Base-by-base conservation (phyloP, 2,329 filamentous ascomycete species). In the Aspergillus novoparasiticus region DNA sequence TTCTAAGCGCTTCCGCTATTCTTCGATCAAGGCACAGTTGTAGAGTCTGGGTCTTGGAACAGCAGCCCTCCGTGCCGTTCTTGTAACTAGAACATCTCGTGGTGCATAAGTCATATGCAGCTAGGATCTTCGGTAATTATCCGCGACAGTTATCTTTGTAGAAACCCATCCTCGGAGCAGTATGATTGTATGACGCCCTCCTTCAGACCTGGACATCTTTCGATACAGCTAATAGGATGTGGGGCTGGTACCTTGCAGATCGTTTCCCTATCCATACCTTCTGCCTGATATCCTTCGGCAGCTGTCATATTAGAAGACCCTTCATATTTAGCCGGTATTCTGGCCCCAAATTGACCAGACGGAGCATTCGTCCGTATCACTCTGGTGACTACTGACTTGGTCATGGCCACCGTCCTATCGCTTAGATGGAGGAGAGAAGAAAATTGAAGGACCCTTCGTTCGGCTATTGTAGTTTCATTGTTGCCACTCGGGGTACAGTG, bases 181-280 rank as follows among this genome's bases (percentile, higher is more conserved):
- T 23, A 23, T 9, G n/a, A 23, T 46, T 46, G 41, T 36, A 0
- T 28, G 26, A 28, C 1, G 26, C 34, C 34, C 14, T 39, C 14
- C 14, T 14, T 39, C 34, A 16, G 14, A 39, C 14, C 12, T 4
- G 14, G 34, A 16, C 34, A 9, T 41, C 19, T 8, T 48, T 48
- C n/a, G 11, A 26, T 6, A 28, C 21, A 48, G 12, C 45, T 16
- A 14, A 50, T 50, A 28, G 30, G 30, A 16, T 36, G 28, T 21
- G 28, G 51, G 51, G 30, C 16, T 21, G 28, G 51, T 54, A 46
- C 63, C 63, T 65, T 65, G 61, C 57, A 58, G 63, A 67, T 67
- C 65, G 58, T 59, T 65, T 60, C 65, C 65, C 11, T 19, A 63
- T 65, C 58, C 19, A 63, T 19, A 8, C 10, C 51, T 26, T 56